Conservation (phyloP, 1,284 basidiomycete species). For the Ceratobasidium sp. region DNA sequence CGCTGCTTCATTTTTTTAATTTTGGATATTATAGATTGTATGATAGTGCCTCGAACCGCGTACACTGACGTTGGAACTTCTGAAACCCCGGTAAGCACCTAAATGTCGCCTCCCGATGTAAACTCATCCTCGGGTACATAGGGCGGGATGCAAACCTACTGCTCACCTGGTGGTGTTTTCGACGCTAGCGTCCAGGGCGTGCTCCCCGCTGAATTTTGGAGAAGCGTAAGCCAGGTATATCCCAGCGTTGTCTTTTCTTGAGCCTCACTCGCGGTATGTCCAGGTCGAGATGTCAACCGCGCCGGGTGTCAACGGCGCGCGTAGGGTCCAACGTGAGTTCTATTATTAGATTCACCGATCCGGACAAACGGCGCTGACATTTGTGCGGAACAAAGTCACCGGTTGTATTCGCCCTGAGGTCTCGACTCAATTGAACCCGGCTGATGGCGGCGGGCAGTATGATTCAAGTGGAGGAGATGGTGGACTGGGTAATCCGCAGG, state of each 20-base stretch:
- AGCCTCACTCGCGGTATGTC: background rate
- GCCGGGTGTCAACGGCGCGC: slow-evolving; percentile 44
- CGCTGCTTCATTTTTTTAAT: background rate
- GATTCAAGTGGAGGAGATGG: slow-evolving; percentile 55
- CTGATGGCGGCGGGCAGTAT: slow-evolving; percentile 55
- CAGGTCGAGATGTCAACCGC: slow-evolving; percentile 39
- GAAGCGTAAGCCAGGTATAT: slow-evolving; percentile 40
- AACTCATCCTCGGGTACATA: background rate
- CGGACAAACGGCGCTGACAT: background rate
- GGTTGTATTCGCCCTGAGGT: slow-evolving; percentile 46
- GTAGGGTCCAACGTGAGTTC: slow-evolving; percentile 42
- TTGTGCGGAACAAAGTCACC: slow-evolving; percentile 37
- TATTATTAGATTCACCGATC: background rate
- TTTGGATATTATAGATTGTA: slow-evolving; percentile 11
- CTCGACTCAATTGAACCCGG: slow-evolving; percentile 46
- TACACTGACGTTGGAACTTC: slow-evolving; percentile 48
- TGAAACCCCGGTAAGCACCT: slow-evolving; percentile 39
- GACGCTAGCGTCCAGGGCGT: slow-evolving; percentile 34
- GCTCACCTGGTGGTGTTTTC: slow-evolving; percentile 44
- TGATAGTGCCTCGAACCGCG: slow-evolving; percentile 45
- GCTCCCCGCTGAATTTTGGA: slow-evolving; percentile 51
- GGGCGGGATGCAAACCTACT: slow-evolving; percentile 50
- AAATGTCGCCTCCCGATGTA: background rate
- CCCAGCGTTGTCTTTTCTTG: no score
- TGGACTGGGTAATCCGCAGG: slow-evolving; percentile 53